These are phyloP conservation scores for Fusarium denticulatum DNA, from an alignment of 2,329 filamentous ascomycete species.

Conservation along the genomic window DNA sequence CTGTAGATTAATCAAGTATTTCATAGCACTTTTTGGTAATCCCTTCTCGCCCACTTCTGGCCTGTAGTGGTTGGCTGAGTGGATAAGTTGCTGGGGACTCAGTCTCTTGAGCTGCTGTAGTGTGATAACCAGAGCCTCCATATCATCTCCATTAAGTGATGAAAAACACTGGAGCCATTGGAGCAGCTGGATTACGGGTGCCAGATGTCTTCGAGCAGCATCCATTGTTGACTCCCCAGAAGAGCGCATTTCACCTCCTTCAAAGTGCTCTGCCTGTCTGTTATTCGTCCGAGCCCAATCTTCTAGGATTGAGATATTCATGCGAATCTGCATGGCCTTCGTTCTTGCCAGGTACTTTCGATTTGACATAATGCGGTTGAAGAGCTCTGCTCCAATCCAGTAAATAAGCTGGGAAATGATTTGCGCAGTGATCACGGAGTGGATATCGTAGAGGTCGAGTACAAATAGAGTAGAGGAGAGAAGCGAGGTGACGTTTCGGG, in stretches of 20 bases:
- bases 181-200: constrained; percentile 89
- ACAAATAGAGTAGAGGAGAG: constrained; percentile 97
- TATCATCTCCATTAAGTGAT: constrained; percentile 83
- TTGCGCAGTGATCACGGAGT: constrained; percentile 94
- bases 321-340: constrained; percentile 99
- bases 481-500: constrained; percentile 93
- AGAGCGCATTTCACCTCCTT: constrained; percentile 86
- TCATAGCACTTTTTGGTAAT: constrained; percentile 86
- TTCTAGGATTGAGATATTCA: constrained; percentile 95
- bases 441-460: constrained; percentile 97
- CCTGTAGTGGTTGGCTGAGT: constrained; percentile 91
- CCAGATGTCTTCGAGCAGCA: constrained; percentile 82
- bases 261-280: constrained; percentile 92
- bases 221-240: constrained; percentile 90
- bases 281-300: constrained; percentile 97
- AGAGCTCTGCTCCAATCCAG: constrained; percentile 95
- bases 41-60: constrained; percentile 96
- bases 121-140: constrained; percentile 88
- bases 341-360: constrained; percentile 93
- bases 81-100: constrained; percentile 87
- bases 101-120: constrained; percentile 88
- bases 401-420: constrained; percentile 93
- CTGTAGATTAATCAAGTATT: constrained; percentile 84
- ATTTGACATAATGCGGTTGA: constrained; percentile 98
- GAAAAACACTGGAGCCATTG: constrained; percentile 99